These are phyloP conservation scores for Cornus florida DNA, from an alignment of 148 eudicot species.

Conservation along the genomic window DNA sequence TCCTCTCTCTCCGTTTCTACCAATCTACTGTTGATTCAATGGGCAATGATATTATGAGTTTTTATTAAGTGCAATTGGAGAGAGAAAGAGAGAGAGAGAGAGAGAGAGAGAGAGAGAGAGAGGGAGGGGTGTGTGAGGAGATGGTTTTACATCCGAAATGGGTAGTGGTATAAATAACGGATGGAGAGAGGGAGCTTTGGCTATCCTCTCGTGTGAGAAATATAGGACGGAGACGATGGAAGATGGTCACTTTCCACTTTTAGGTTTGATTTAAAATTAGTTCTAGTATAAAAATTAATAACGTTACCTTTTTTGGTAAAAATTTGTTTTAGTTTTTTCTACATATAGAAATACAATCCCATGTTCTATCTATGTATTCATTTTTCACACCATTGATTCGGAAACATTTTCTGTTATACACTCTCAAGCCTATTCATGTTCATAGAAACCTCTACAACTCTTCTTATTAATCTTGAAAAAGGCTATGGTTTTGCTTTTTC, in stretches of 20 bases:
- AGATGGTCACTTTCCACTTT: conserved; percentile 31
- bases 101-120: conserved; percentile 22
- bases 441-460: too few species aligned
- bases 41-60: conserved; percentile 4
- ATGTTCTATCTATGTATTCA: too few species aligned
- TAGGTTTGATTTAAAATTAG: too few species aligned
- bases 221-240: conserved; percentile 48
- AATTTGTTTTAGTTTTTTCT: too few species aligned
- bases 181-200: conserved; percentile 28
- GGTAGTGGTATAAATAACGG: conserved; percentile 31
- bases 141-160: conserved; percentile 31
- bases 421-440: too few species aligned
- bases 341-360: not conserved
- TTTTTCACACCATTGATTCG: not conserved
- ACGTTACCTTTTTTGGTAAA: not conserved
- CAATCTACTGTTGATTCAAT: conserved; percentile 15
- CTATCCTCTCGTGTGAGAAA: conserved; percentile 59
- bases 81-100: conserved; percentile 20
- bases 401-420: too few species aligned
- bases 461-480: too few species aligned
- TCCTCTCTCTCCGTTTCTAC: conserved; percentile 27
- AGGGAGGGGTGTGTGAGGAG: conserved; percentile 30
- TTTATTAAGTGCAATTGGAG: conserved; percentile 16
- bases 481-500: too few species aligned
- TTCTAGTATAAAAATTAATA: too few species aligned